phyloP scores from a whole-genome alignment of 345 rosid genomes.

The Murraya koenigii region DNA sequence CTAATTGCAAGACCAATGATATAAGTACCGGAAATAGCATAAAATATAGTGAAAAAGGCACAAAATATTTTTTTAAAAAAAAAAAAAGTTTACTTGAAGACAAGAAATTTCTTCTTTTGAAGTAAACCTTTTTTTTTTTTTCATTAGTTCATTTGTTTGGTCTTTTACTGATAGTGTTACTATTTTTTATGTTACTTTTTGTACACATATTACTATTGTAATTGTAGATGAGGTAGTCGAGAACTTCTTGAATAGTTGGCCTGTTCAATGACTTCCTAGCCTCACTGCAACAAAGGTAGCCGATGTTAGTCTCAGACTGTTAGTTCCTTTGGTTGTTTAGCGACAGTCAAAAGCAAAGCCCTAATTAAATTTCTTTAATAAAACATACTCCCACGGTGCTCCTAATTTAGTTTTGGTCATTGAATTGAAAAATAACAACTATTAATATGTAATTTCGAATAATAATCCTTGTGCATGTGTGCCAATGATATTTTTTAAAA shows the following conservation, averaged over 20 bases:
- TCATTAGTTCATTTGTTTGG: too few species aligned
- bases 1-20: too few species aligned
- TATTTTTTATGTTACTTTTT: not conserved
- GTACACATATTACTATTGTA: constrained; percentile 11
- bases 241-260: constrained; percentile 59
- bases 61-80: too few species aligned
- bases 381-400: not conserved
- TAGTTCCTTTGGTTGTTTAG: not conserved
- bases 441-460: not conserved
- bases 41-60: too few species aligned
- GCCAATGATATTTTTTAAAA: not conserved
- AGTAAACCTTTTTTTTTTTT: too few species aligned
- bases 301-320: not conserved
- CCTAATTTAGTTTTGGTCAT: not conserved
- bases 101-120: too few species aligned
- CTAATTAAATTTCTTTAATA: not conserved
- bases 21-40: too few species aligned
- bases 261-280: constrained; percentile 81
- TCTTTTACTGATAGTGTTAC: too few species aligned
- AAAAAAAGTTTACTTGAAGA: too few species aligned
- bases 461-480: not conserved
- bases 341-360: not conserved
- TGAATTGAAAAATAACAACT: not conserved
- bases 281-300: constrained; percentile 50
- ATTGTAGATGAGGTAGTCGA: constrained; percentile 75